A percentile compares a stretch with the other conserved stretches of the same genome.
Conservation (phyloP, 306 rosid genomes). For the Castanospermum australe region DNA sequence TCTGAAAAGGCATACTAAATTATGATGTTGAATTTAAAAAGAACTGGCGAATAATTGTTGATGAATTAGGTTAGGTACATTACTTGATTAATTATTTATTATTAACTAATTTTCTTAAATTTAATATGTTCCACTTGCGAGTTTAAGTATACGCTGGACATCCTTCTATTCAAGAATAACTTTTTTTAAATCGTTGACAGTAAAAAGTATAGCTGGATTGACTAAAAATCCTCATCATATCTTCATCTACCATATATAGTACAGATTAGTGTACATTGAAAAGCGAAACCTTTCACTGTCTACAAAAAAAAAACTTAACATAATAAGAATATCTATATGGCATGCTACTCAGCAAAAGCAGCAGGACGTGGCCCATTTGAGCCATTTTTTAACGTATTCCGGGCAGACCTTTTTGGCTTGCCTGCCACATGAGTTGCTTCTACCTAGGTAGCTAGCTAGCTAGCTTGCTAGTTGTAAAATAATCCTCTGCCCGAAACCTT, state of each 20-base stretch:
- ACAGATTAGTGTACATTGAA: neutral
- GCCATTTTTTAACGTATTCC: conserved; percentile 17
- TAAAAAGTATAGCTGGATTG: neutral
- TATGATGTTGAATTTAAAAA: neutral
- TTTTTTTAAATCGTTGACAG: neutral
- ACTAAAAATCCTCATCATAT: neutral
- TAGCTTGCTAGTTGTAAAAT: too few relatives aligned
- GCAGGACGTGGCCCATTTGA: conserved; percentile 1
- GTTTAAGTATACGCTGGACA: neutral
- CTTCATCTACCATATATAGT: neutral
- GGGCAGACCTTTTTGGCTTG: conserved; percentile 29
- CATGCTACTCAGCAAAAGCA: neutral
- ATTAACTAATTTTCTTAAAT: neutral
- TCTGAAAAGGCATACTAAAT: neutral
- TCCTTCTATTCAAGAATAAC: neutral
- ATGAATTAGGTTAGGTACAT: neutral
- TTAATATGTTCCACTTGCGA: neutral
- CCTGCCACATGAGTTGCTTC: conserved; percentile 41
- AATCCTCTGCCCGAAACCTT: conserved; percentile 16
- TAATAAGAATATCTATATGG: neutral
- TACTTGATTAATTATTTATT: neutral
- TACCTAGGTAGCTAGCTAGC: neutral
- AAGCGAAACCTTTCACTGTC: neutral
- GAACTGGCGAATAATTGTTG: neutral
- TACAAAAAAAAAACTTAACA: too few relatives aligned